Evolutionary conservation across 768 basidiomycete species (phyloP).

Genomic region (Termitomyces sp.): DNA sequence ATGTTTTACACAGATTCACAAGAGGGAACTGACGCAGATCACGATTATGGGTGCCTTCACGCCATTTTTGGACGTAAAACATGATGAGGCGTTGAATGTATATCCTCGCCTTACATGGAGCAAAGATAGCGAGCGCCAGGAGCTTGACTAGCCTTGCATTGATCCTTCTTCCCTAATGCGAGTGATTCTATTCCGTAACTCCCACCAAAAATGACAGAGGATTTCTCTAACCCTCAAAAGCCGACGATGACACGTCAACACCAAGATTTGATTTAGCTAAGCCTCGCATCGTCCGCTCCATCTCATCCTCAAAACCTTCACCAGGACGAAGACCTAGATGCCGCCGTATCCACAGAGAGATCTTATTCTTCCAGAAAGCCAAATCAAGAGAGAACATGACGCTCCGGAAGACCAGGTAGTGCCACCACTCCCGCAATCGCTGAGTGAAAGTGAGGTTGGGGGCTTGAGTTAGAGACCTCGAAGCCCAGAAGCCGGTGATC

Average conservation of each 20-base stretch:
- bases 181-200: not conserved
- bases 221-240: constrained; percentile 42
- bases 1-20: not conserved
- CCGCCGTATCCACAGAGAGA: constrained; percentile 42
- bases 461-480: constrained; percentile 51
- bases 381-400: constrained; percentile 68
- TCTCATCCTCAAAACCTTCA: constrained; percentile 72
- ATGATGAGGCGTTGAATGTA: constrained; percentile 71
- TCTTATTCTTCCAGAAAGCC: constrained; percentile 58
- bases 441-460: constrained; percentile 32
- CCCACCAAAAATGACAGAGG: not conserved
- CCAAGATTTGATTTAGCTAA: constrained; percentile 80
- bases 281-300: constrained; percentile 68
- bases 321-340: constrained; percentile 31
- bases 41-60: not conserved
- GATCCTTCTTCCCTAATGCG: not conserved
- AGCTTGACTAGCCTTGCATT: constrained; percentile 71
- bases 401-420: constrained; percentile 55
- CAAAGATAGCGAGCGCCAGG: constrained; percentile 51
- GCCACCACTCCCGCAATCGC: constrained; percentile 47
- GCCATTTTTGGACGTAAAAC: not conserved
- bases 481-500: constrained; percentile 81
- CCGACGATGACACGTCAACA: constrained; percentile 57
- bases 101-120: constrained; percentile 78
- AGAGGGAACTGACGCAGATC: not conserved